Evolutionary conservation across 495 filamentous ascomycete species (phyloP), one percentile per base, ranked within the genome.

Genomic region (Acidiella bohemica): DNA sequence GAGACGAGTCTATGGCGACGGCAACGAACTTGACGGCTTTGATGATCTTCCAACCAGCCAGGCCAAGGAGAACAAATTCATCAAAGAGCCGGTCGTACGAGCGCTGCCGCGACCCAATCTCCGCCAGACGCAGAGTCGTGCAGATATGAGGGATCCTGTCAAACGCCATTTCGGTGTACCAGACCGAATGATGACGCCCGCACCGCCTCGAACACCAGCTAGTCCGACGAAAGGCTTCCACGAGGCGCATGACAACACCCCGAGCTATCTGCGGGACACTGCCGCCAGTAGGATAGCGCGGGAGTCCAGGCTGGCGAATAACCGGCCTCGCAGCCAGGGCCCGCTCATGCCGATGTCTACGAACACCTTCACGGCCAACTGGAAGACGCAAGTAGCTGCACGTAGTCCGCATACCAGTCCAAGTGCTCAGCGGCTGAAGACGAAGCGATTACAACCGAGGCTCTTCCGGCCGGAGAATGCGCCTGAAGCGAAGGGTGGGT

Each of bases 21-120:
- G 90, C 16, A 81, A 72, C 27, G 90, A 97, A 57, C 63, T 97
- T 21, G 88, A 95, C 43, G 73, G 71, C 10, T 96, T 97, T 57
- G 90, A 96, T 51, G 90, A 97, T 61, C 64, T 97, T 35, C 92
- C 92, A 10, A 96, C 84, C 1, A 94, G 84, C 20, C 77, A 69
- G 3, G 72, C 79, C 29, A 73, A 75, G 13, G 90, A 97, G 56
- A 80, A 73, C 39, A 80, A 73, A 53, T 97, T 75, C 49, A 64
- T 85, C 36, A 87, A 86, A 57, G 76, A 80, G 50, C 87, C 90
- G 5, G 61, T 78, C 33, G 75, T 68, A 32, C 71, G 73, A 51
- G 80, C 81, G 16, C 75, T 75, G 23, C 82, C 78, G 27, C 73
- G 74, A 46, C 73, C 32, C 8, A 23, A 16, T 29, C 43, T 62